Evolutionary conservation across 73 alveolate species (phyloP).

Genomic region (Durusdinium trenchii): DNA sequence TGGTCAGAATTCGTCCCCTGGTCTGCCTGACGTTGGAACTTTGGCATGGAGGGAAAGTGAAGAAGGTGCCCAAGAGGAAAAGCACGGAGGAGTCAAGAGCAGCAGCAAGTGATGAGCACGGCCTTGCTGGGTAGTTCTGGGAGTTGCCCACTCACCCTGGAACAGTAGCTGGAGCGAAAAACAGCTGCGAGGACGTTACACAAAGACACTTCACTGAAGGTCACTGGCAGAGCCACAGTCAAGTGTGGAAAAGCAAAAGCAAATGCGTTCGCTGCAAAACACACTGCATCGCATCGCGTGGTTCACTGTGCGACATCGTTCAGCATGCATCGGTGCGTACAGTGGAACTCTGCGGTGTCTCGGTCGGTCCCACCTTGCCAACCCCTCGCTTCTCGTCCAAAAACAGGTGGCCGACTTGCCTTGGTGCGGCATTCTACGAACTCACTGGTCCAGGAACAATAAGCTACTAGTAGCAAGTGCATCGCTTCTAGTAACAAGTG

Average conservation of each 20-base stretch:
- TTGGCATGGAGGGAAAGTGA: slow-evolving; percentile 30
- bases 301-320: background rate
- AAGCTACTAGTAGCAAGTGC: too few species aligned
- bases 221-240: background rate
- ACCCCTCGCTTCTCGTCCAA: slow-evolving; percentile 11
- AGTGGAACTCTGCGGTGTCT: too few species aligned
- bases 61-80: background rate
- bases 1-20: slow-evolving; percentile 24
- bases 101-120: background rate
- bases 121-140: background rate
- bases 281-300: background rate
- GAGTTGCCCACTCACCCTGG: background rate
- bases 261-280: background rate
- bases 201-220: background rate
- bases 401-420: slow-evolving; percentile 1
- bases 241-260: background rate
- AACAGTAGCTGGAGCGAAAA: background rate
- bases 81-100: background rate
- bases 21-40: slow-evolving; percentile 23
- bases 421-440: too few species aligned
- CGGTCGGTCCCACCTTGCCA: slow-evolving; percentile 46
- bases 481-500: too few species aligned
- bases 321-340: too few species aligned
- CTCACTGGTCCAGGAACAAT: too few species aligned
- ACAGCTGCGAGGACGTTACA: background rate